Percentiles rank a stretch among this genome's conserved stretches.
phyloP scores from a whole-genome alignment of 2,329 filamentous ascomycete genomes.

The Ascochyta viciae-villosae region DNA sequence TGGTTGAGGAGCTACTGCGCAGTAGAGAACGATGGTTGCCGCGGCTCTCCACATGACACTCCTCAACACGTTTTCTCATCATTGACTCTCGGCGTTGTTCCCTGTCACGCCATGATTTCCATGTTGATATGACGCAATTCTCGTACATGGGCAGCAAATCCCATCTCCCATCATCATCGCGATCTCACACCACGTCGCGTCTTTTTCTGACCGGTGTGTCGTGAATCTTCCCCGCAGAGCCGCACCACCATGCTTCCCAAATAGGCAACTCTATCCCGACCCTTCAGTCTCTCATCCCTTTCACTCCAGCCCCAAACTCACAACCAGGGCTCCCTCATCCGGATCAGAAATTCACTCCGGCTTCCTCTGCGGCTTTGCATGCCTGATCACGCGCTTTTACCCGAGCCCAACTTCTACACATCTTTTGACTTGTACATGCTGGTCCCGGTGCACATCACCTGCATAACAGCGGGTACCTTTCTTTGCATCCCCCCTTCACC shows the following conservation, averaged over 20 bases:
- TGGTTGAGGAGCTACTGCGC: too few species aligned
- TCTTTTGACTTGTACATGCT: neutral
- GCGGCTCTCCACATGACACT: conserved; percentile 1
- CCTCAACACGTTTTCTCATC: conserved; percentile 3
- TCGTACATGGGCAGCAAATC: conserved; percentile 3
- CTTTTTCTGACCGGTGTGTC: too few species aligned
- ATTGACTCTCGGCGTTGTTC: neutral
- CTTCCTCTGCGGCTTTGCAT: neutral
- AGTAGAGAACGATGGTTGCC: neutral
- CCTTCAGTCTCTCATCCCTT: too few species aligned
- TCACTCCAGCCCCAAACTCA: too few species aligned
- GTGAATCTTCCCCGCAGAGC: conserved; percentile 8
- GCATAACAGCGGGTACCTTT: conserved; percentile 5
- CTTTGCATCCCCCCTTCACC: neutral
- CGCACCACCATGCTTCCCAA: conserved; percentile 6
- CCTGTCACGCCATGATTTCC: conserved; percentile 3
- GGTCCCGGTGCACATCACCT: conserved; percentile 15
- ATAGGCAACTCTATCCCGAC: too few species aligned
- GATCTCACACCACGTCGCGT: neutral
- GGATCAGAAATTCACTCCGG: neutral
- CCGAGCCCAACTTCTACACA: neutral
- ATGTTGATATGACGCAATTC: neutral
- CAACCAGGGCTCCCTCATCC: neutral
- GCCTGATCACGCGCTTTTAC: conserved; percentile 6
- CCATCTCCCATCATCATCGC: conserved; percentile 4